These are phyloP conservation scores for Backusella westeae DNA, from an alignment of 192 early-diverging fungal genomes.

Conservation along the genomic window DNA sequence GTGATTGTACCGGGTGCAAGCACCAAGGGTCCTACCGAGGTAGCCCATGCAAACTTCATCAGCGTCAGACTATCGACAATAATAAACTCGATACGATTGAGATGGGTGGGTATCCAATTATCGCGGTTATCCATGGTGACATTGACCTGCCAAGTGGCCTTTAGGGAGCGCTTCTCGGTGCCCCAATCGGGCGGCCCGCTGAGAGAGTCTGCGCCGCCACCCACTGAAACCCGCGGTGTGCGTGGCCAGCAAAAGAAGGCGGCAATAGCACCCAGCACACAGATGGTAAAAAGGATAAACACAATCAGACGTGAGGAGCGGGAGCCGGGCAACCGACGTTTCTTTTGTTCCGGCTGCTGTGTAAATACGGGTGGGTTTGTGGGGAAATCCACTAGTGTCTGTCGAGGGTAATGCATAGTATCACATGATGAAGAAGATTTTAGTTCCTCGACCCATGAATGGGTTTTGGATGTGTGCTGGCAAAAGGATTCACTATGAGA, in stretches of 20 bases:
- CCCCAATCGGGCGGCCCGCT: constrained; percentile 14
- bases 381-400: background rate
- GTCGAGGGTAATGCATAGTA: background rate
- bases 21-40: background rate
- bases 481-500: background rate
- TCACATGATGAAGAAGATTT: constrained; percentile 3
- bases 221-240: constrained; percentile 14
- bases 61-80: constrained; percentile 19
- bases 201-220: background rate
- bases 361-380: constrained; percentile 1
- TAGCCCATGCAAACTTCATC: constrained; percentile 14
- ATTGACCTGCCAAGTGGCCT: constrained; percentile 24
- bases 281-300: background rate
- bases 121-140: constrained; percentile 23
- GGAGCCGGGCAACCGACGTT: background rate
- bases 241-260: constrained; percentile 30
- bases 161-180: background rate
- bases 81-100: constrained; percentile 14
- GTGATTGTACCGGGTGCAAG: constrained; percentile 11
- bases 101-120: constrained; percentile 30
- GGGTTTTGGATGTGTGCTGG: background rate
- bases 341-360: background rate
- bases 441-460: background rate
- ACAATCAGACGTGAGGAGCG: constrained; percentile 3
- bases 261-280: constrained; percentile 1